Evolutionary conservation across 2,329 filamentous ascomycete genomes (phyloP), one percentile per base, ranked within the genome.

Genomic region (Stagonosporopsis cucurbitacearum): DNA sequence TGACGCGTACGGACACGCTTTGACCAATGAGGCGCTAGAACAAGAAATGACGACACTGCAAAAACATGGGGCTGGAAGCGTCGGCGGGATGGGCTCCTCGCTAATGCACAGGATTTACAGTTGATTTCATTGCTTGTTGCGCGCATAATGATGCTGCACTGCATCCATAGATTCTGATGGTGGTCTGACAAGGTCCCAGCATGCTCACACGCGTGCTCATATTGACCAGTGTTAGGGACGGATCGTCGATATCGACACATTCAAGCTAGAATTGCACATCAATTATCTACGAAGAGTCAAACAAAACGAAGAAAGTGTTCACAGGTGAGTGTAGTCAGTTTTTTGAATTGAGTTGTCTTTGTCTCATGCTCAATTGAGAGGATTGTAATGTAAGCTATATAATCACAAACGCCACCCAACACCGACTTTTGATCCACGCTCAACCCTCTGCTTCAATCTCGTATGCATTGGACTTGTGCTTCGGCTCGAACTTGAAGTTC

Each of bases 381-480:
- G 5, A n/a, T 4, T 32, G 13, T 12, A 32, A 15, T 5, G 7
- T 4, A 32, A 32, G 30, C 12, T 5, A 32, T n/a, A 4, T n/a
- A n/a, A 32, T 32, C 30, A 15, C 17, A 36, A 12, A 20, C 35
- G 19, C 17, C 35, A 20, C 13, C 17, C 12, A 4, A 37, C 8
- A 2, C 19, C 12, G n/a, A 15, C 17, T 37, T 12, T 13, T 17
- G 22, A 30, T 28, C n/a, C 25, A 7, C n/a, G 6, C 20, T 51
- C 49, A 76, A 2, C 74, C 74, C 57, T 76, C 73, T 9, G 74
- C 75, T 92, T 77, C 91, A 44, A 90, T 87, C 67, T 93, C 90
- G 72, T 96, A 96, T 49, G 88, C 86, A 73, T 96, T 96, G 42
- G 91, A 95, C 81, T 96, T 98, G 81, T 99, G 95, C 82, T 99